phyloP scores from a whole-genome alignment of 305 asterid genomes.

The Petunia hybrid region DNA sequence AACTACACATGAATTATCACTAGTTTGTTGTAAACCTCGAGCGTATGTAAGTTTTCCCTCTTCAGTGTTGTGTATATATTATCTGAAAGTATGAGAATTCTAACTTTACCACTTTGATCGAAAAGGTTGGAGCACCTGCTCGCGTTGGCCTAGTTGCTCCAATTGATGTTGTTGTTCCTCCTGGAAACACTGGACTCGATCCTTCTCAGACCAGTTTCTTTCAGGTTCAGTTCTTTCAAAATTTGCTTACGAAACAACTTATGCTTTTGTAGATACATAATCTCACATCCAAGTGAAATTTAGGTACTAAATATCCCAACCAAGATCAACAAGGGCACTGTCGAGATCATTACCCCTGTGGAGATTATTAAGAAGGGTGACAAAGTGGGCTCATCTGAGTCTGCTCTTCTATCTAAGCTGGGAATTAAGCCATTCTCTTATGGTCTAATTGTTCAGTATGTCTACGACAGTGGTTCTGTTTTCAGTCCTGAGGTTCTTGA shows the following conservation, averaged over 20 bases:
- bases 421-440: constrained; percentile 51
- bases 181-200: constrained; percentile 53
- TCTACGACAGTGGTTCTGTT: constrained; percentile 49
- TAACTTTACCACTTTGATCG: constrained; percentile 15
- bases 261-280: not conserved
- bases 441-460: constrained; percentile 44
- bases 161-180: constrained; percentile 49
- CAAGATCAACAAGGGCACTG: constrained; percentile 50
- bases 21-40: too few species aligned
- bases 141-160: constrained; percentile 51
- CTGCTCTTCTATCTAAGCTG: constrained; percentile 49
- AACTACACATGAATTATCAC: too few species aligned
- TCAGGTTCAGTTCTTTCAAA: constrained; percentile 38
- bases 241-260: not conserved
- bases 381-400: constrained; percentile 49
- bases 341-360: constrained; percentile 51
- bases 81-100: not conserved
- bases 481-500: constrained; percentile 48
- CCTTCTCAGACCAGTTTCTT: constrained; percentile 53
- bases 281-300: not conserved
- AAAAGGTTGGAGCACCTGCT: constrained; percentile 53
- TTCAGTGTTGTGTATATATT: not conserved
- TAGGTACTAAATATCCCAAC: constrained; percentile 51
- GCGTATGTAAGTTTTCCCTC: too few species aligned
- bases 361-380: constrained; percentile 46